Percentiles rank a stretch among this genome's conserved stretches.
These are phyloP conservation scores for Phaeosphaeriaceae sp. DNA, from an alignment of 2,329 filamentous ascomycete species.

Conservation along the genomic window DNA sequence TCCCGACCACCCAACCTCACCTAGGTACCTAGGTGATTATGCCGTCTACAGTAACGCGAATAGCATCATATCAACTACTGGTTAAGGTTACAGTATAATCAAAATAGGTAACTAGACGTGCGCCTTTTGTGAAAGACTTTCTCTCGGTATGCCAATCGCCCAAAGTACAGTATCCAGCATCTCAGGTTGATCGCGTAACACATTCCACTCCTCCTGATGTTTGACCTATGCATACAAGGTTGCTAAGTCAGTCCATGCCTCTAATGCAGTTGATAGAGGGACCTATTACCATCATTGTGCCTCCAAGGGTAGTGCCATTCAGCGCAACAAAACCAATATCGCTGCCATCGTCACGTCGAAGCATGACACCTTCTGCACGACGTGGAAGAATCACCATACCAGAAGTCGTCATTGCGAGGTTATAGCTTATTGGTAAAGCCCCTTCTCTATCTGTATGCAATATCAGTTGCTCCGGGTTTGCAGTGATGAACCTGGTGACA, in stretches of 20 bases:
- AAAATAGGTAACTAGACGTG: conserved; percentile 1
- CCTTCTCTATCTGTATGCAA: conserved; percentile 40
- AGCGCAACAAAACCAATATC: conserved; percentile 55
- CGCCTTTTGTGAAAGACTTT: conserved; percentile 2
- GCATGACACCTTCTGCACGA: conserved; percentile 51
- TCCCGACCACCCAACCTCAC: too few relatives aligned
- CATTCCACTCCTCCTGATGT: conserved; percentile 60
- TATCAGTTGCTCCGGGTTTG: conserved; percentile 39
- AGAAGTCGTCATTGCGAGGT: conserved; percentile 62
- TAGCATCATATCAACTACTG: too few relatives aligned
- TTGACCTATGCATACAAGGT: conserved; percentile 49
- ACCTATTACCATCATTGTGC: conserved; percentile 59
- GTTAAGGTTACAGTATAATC: too few relatives aligned
- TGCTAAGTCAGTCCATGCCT: neutral
- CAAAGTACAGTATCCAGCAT: conserved; percentile 54
- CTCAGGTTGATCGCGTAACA: conserved; percentile 50
- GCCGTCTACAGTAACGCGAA: too few relatives aligned
- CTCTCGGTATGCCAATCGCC: conserved; percentile 42
- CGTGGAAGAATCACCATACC: conserved; percentile 63
- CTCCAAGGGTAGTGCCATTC: conserved; percentile 64
- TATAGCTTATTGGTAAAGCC: conserved; percentile 61
- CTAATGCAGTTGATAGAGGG: neutral
- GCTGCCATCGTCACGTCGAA: conserved; percentile 48
- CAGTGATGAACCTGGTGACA: conserved; percentile 50
- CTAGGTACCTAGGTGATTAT: too few relatives aligned